These are phyloP conservation scores for Polychaeton citri DNA, from an alignment of 2,329 filamentous ascomycete species.

Conservation along the genomic window DNA sequence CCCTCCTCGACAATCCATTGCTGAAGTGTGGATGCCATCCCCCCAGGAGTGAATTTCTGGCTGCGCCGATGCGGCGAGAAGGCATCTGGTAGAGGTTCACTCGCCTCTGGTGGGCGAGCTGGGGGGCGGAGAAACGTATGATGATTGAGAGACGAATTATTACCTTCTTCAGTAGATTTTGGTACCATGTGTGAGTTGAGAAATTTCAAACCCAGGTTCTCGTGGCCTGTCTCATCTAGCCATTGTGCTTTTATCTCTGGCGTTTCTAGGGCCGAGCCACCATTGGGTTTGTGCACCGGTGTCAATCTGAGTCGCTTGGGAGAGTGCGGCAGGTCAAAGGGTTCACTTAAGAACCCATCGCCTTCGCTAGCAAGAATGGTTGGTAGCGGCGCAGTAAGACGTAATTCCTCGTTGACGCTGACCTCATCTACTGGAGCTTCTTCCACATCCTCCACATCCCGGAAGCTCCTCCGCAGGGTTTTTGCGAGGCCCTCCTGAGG, in stretches of 20 bases:
- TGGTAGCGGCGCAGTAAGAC: no score
- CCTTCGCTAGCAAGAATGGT: no score
- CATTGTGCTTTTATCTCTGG: no score
- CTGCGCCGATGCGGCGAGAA: conserved; percentile 41
- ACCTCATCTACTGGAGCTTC: conserved; percentile 7
- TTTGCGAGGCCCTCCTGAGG: conserved; percentile 6
- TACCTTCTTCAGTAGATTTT: background rate
- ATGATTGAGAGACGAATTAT: conserved; percentile 8
- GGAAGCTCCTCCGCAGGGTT: conserved; percentile 6
- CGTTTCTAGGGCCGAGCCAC: no score
- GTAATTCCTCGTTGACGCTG: conserved; percentile 1
- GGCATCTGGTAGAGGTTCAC: conserved; percentile 33
- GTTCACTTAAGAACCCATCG: no score
- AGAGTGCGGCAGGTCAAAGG: conserved; percentile 10
- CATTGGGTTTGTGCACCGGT: background rate
- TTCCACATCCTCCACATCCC: conserved; percentile 13
- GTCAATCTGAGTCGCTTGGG: conserved; percentile 16
- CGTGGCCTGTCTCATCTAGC: no score
- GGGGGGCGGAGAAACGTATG: conserved; percentile 27
- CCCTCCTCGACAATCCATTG: conserved; percentile 37
- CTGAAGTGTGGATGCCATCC: conserved; percentile 36
- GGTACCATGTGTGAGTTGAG: background rate
- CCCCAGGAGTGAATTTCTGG: conserved; percentile 35
- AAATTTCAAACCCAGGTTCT: no score
- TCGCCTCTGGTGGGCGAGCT: conserved; percentile 15